Evolutionary conservation across 1,284 basidiomycete genomes (phyloP).

Genomic region (Cystobasidium pallidum): DNA sequence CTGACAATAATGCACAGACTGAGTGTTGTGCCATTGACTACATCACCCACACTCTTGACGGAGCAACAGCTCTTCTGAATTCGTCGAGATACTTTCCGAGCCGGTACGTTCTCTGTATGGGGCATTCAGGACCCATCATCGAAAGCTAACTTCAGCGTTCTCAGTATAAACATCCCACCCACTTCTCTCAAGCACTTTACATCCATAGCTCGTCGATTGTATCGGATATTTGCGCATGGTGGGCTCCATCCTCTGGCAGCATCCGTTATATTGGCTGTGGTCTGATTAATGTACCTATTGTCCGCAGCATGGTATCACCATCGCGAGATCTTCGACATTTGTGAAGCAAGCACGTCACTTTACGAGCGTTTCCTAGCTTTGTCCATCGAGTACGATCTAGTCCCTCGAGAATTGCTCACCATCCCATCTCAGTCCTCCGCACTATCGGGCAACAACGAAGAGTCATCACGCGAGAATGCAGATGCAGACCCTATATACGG

Average conservation of each 20-base stretch:
- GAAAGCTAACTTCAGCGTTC: neutral
- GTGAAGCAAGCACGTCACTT: constrained; percentile 82
- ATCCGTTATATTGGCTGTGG: too few species aligned
- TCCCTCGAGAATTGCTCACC: constrained; percentile 76
- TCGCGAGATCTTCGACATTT: constrained; percentile 83
- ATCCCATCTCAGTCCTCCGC: constrained; percentile 27
- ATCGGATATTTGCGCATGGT: constrained; percentile 93
- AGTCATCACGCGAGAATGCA: constrained; percentile 14
- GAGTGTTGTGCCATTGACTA: constrained; percentile 98
- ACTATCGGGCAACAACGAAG: neutral
- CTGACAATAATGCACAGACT: too few species aligned
- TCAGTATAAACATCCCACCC: constrained; percentile 69
- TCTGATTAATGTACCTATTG: neutral
- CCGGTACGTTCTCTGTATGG: constrained; percentile 62
- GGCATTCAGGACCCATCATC: too few species aligned
- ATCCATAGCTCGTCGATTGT: constrained; percentile 81
- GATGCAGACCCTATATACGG: constrained; percentile 11
- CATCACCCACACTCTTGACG: constrained; percentile 91
- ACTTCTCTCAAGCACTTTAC: constrained; percentile 84
- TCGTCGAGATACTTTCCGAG: constrained; percentile 90
- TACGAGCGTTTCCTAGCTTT: constrained; percentile 88
- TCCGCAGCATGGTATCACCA: constrained; percentile 58
- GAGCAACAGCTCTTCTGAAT: constrained; percentile 88
- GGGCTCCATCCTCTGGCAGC: constrained; percentile 61
- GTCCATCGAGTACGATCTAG: constrained; percentile 77